These are phyloP conservation scores for Tuber brumale DNA, from an alignment of 495 filamentous ascomycete genomes.

Conservation along the genomic window DNA sequence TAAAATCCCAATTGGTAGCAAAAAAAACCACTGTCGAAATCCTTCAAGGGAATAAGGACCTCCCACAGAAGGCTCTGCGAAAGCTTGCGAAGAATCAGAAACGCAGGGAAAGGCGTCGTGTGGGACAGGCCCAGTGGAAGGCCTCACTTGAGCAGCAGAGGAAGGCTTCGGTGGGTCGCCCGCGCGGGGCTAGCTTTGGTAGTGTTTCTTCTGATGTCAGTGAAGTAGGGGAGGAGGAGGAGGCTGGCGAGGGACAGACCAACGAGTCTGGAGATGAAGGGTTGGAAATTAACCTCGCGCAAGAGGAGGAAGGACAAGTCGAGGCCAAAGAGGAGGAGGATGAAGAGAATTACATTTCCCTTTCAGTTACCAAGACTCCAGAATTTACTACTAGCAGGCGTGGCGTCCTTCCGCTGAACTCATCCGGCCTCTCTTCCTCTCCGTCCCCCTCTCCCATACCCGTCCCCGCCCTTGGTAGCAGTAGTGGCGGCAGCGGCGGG, in stretches of 20 bases:
- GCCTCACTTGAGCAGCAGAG: slow-evolving; percentile 3
- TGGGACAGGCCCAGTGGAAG: neutral
- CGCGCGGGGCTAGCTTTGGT: slow-evolving; percentile 18
- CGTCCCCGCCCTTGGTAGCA: neutral
- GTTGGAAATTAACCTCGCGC: slow-evolving; percentile 25
- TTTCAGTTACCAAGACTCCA: neutral
- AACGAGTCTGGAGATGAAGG: slow-evolving; percentile 23
- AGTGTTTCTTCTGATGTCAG: slow-evolving; percentile 7
- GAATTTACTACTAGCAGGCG: neutral
- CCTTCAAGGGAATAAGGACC: neutral
- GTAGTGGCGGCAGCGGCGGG: neutral
- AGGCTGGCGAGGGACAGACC: slow-evolving; percentile 7
- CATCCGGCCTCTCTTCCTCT: neutral
- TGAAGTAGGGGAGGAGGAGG: slow-evolving; percentile 8
- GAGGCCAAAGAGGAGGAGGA: neutral
- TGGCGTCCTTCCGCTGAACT: neutral
- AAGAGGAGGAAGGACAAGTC: neutral
- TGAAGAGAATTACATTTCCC: neutral
- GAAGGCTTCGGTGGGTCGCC: slow-evolving; percentile 16
- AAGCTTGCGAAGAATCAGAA: neutral
- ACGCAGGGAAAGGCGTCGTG: neutral
- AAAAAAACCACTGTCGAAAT: neutral
- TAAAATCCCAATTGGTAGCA: neutral
- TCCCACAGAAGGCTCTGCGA: neutral
- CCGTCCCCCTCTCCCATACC: neutral